Evolutionary conservation across 2,329 filamentous ascomycete genomes (phyloP).

Genomic region (Alternaria novae-zelandiae): DNA sequence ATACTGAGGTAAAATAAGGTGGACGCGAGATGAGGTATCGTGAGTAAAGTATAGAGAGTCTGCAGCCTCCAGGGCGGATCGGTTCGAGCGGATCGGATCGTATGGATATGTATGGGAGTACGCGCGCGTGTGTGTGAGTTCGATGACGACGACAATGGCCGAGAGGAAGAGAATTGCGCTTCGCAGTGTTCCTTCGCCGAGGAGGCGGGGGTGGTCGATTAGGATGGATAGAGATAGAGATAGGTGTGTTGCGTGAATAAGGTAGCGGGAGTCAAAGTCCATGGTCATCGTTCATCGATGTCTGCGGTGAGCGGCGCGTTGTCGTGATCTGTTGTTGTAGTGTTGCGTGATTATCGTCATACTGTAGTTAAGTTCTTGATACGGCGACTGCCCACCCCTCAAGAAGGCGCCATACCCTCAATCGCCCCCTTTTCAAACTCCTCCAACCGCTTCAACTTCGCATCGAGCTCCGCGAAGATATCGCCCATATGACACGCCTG

Average conservation of each 20-base stretch:
- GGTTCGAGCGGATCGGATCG: background rate
- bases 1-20: background rate
- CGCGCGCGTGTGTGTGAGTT: background rate
- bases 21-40: background rate
- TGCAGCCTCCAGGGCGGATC: background rate
- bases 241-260: background rate
- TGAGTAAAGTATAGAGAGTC: background rate
- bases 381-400: background rate
- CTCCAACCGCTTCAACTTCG: slow-evolving; percentile 69
- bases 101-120: background rate
- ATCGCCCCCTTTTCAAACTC: slow-evolving; percentile 40
- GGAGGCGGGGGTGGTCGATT: background rate
- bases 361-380: background rate
- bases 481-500: slow-evolving; percentile 79
- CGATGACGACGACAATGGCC: background rate
- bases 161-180: background rate
- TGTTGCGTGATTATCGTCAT: background rate
- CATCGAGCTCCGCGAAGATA: slow-evolving; percentile 67
- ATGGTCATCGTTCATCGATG: background rate
- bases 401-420: slow-evolving; percentile 35
- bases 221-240: background rate
- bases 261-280: background rate
- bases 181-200: background rate
- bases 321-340: background rate
- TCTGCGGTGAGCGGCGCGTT: background rate